A percentile compares a stretch with the other conserved stretches of the same genome.
Conservation (phyloP, 2,329 filamentous ascomycete species). For the Penicillium polonicum region DNA sequence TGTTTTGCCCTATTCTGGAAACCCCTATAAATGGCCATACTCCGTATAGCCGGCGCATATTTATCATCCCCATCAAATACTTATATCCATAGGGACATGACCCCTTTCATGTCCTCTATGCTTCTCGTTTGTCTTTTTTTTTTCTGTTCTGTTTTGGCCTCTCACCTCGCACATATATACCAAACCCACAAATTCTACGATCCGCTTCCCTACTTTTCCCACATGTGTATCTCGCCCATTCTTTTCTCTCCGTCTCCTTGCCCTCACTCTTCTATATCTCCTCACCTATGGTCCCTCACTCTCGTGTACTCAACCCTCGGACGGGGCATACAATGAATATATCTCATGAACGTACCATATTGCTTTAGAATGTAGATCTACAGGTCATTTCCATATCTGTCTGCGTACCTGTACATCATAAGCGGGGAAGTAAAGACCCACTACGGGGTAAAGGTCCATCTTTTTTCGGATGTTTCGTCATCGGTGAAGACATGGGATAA, state of each 20-base stretch:
- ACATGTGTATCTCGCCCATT: slow-evolving; percentile 19
- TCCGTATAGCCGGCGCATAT: slow-evolving; percentile 24
- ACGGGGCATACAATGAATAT: slow-evolving; percentile 27
- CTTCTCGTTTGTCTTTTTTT: slow-evolving; percentile 6
- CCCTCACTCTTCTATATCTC: slow-evolving; percentile 6
- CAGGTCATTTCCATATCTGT: neutral
- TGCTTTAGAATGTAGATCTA: neutral
- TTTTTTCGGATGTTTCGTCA: neutral
- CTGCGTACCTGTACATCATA: neutral
- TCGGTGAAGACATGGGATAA: neutral
- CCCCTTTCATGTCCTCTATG: slow-evolving; percentile 3
- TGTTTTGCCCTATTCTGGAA: slow-evolving; percentile 17
- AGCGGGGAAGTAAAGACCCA: slow-evolving; percentile 1
- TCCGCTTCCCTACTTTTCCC: slow-evolving; percentile 10
- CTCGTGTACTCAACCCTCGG: slow-evolving; percentile 21
- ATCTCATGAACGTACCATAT: slow-evolving; percentile 16
- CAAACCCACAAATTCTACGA: slow-evolving; percentile 15
- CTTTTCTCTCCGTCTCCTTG: slow-evolving; percentile 6
- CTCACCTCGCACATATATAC: slow-evolving; percentile 25
- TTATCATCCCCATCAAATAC: slow-evolving; percentile 16
- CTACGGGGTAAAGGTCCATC: neutral
- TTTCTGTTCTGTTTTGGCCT: slow-evolving; percentile 3
- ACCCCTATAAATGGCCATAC: slow-evolving; percentile 23
- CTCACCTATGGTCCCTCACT: slow-evolving; percentile 12
- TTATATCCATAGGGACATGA: slow-evolving; percentile 10